phyloP scores from a whole-genome alignment of 2,329 filamentous ascomycete species.

The Aspergillus viridinutans region DNA sequence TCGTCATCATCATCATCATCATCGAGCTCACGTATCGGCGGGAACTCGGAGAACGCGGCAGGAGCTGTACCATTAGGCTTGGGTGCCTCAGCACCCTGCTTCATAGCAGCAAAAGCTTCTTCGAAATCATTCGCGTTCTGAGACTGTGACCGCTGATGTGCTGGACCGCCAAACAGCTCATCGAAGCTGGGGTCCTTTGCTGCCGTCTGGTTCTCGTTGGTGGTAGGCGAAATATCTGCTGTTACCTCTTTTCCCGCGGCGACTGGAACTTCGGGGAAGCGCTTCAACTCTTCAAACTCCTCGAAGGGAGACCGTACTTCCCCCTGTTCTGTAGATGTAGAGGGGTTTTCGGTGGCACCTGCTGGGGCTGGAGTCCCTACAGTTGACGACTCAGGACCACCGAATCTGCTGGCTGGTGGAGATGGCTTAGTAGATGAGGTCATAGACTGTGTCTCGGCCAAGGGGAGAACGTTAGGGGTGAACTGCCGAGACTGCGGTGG shows the following conservation, averaged over 20 bases:
- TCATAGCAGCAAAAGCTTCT: conserved; percentile 44
- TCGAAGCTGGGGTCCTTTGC: conserved; percentile 42
- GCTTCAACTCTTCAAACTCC: conserved; percentile 21
- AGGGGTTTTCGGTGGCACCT: conserved; percentile 32
- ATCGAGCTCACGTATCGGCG: conserved; percentile 83
- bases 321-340: conserved; percentile 19
- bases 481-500: conserved; percentile 70
- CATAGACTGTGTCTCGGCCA: conserved; percentile 64
- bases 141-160: conserved; percentile 42
- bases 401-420: conserved; percentile 64
- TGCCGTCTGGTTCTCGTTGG: conserved; percentile 20
- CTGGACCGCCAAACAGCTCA: conserved; percentile 42
- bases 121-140: conserved; percentile 47
- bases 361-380: conserved; percentile 42
- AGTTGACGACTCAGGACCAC: conserved; percentile 46
- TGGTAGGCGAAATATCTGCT: conserved; percentile 46
- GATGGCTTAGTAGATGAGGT: conserved; percentile 76
- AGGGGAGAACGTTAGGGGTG: conserved; percentile 69
- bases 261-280: conserved; percentile 18
- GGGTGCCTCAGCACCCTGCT: conserved; percentile 47
- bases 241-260: conserved; percentile 16
- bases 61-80: conserved; percentile 26
- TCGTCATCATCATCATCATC: conserved; percentile 67
- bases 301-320: conserved; percentile 32
- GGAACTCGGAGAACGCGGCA: conserved; percentile 64